Percentiles rank a stretch among this genome's conserved stretches.
Evolutionary conservation across 2,329 filamentous ascomycete genomes (phyloP).

Genomic region (Fusarium gaditjirri): DNA sequence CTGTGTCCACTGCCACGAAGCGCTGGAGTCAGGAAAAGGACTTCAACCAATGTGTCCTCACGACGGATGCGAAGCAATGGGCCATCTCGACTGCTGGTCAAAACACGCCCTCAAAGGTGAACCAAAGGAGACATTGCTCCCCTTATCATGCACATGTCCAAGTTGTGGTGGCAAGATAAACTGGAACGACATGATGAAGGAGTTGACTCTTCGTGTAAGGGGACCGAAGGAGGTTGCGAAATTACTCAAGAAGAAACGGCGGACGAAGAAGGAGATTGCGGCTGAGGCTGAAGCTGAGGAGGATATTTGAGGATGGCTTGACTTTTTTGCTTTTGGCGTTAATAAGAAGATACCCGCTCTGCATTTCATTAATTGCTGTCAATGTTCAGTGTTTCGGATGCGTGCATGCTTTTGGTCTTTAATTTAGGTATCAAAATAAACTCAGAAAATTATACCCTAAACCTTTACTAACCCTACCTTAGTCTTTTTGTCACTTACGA

Average conservation of each 20-base stretch:
- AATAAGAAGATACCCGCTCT: constrained; percentile 29
- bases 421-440: no score
- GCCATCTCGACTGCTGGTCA: constrained; percentile 70
- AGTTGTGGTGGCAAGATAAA: constrained; percentile 69
- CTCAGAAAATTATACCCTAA: no score
- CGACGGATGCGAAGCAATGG: constrained; percentile 63
- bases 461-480: no score
- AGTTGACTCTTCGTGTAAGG: constrained; percentile 78
- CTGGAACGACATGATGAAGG: constrained; percentile 86
- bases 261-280: constrained; percentile 41
- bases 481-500: no score
- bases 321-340: constrained; percentile 14
- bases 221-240: constrained; percentile 76
- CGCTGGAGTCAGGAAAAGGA: constrained; percentile 59
- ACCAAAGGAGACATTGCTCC: constrained; percentile 65
- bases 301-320: constrained; percentile 1
- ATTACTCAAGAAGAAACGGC: constrained; percentile 67
- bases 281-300: constrained; percentile 19
- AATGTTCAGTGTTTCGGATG: not conserved
- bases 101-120: constrained; percentile 58
- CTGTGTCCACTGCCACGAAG: constrained; percentile 63
- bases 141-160: constrained; percentile 76
- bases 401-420: not conserved
- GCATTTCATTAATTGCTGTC: not conserved
- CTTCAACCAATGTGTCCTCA: constrained; percentile 68